Percentiles rank a stretch among this genome's conserved stretches.
phyloP scores from a whole-genome alignment of 2,329 filamentous ascomycete species.

The Phaeosphaeriaceae sp. region DNA sequence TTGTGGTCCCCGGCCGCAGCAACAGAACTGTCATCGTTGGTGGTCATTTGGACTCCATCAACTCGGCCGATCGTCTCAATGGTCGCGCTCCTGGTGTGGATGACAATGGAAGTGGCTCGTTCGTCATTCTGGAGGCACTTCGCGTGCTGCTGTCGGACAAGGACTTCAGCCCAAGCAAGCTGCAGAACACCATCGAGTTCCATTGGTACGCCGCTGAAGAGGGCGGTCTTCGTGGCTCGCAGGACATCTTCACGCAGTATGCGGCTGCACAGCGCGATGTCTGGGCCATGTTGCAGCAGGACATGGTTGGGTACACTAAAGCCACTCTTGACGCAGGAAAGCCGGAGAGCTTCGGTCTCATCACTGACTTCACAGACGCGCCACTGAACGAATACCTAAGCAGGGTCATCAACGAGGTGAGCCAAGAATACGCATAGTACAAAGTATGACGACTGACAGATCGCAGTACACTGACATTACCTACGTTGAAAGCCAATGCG shows the following conservation, averaged over 20 bases:
- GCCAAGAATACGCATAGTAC: neutral
- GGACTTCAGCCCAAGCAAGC: conserved; percentile 72
- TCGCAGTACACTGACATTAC: conserved; percentile 81
- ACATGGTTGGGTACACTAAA: conserved; percentile 85
- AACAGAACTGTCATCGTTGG: conserved; percentile 85
- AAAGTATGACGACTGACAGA: neutral
- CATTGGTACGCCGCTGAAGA: conserved; percentile 95
- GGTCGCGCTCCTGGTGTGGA: conserved; percentile 59
- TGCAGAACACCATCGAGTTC: conserved; percentile 87
- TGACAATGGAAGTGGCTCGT: conserved; percentile 87
- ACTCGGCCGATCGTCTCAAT: conserved; percentile 4
- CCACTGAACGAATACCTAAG: conserved; percentile 88
- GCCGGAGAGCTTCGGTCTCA: conserved; percentile 85
- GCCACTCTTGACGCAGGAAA: conserved; percentile 80
- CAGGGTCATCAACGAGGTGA: conserved; percentile 69
- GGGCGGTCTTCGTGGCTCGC: conserved; percentile 82
- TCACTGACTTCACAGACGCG: conserved; percentile 86
- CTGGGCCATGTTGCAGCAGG: conserved; percentile 96
- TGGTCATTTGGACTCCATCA: conserved; percentile 65
- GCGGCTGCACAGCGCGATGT: conserved; percentile 74
- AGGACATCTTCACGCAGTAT: conserved; percentile 85
- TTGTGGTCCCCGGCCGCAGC: conserved; percentile 80
- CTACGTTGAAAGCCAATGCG: conserved; percentile 86
- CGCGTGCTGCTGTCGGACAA: conserved; percentile 75
- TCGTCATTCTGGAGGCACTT: conserved; percentile 91